Conservation (phyloP, 140 eudicot species). For the Cichorium intybus region DNA sequence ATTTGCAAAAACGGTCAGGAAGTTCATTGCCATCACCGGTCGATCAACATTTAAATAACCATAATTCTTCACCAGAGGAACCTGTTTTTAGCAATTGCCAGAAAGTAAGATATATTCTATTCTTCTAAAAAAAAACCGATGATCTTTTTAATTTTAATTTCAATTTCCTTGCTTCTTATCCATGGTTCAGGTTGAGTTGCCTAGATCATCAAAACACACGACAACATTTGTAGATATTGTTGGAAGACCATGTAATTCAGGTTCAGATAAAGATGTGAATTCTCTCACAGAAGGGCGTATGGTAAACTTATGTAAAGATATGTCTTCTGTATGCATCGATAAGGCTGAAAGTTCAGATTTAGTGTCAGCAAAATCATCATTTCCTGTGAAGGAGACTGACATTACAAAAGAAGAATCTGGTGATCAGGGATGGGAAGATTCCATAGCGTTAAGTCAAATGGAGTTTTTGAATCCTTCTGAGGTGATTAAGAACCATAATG, state of each 20-base stretch:
- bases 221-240: slow-evolving; percentile 82
- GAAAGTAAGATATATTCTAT: slow-evolving; percentile 40
- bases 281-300: slow-evolving; percentile 39
- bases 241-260: slow-evolving; percentile 52
- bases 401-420: slow-evolving; percentile 30
- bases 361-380: slow-evolving; percentile 28
- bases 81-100: slow-evolving; percentile 37
- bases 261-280: slow-evolving; percentile 50
- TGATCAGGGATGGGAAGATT: slow-evolving; percentile 27
- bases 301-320: slow-evolving; percentile 39
- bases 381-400: slow-evolving; percentile 33
- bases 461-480: slow-evolving; percentile 24
- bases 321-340: slow-evolving; percentile 46
- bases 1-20: slow-evolving; percentile 55
- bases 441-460: slow-evolving; percentile 18
- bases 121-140: neutral
- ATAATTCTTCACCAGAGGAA: slow-evolving; percentile 32
- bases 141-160: slow-evolving; percentile 3
- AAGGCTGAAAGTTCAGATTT: slow-evolving; percentile 30
- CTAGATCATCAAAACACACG: slow-evolving; percentile 43
- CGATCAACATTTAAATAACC: slow-evolving; percentile 37
- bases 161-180: slow-evolving; percentile 11
- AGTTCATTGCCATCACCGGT: slow-evolving; percentile 68
- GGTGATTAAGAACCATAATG: slow-evolving; percentile 26
- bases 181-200: slow-evolving; percentile 43